Evolutionary conservation across 2,329 filamentous ascomycete genomes (phyloP).

Genomic region (Plenodomus biglobosus): DNA sequence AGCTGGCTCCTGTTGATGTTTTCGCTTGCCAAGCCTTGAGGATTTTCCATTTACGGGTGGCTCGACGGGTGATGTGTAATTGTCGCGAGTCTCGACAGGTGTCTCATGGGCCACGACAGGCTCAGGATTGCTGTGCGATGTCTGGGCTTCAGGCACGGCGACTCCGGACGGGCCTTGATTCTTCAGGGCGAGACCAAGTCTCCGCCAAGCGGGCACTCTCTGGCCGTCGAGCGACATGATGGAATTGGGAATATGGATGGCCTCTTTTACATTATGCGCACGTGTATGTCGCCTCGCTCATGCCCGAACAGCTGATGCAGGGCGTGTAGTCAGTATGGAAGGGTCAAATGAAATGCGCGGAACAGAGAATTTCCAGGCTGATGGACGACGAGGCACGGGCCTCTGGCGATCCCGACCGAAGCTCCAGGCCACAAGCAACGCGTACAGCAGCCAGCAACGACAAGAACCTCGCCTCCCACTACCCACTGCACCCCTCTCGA

Average conservation of each 20-base stretch:
- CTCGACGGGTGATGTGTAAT: constrained; percentile 15
- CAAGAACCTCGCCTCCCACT: constrained; percentile 27
- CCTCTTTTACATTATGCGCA: constrained; percentile 21
- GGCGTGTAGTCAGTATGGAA: constrained; percentile 23
- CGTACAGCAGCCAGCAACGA: constrained; percentile 31
- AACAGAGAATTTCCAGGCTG: constrained; percentile 39
- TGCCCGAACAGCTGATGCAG: constrained; percentile 40
- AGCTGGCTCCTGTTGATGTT: constrained; percentile 34
- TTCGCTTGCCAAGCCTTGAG: constrained; percentile 42
- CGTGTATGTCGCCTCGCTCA: constrained; percentile 32
- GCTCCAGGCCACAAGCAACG: constrained; percentile 41
- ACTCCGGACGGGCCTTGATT: constrained; percentile 48
- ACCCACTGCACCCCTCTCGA: constrained; percentile 18
- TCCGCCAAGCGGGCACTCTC: constrained; percentile 59
- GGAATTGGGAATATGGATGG: constrained; percentile 33
- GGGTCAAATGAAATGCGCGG: constrained; percentile 39
- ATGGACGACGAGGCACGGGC: constrained; percentile 18
- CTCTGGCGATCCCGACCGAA: constrained; percentile 25
- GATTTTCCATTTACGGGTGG: constrained; percentile 27
- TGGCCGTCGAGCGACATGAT: constrained; percentile 29
- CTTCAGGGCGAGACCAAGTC: constrained; percentile 62
- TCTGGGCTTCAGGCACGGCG: constrained; percentile 24
- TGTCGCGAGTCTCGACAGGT: constrained; percentile 7
- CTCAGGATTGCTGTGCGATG: constrained; percentile 14
- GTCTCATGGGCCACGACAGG: constrained; percentile 7